Percentiles rank a stretch among this genome's conserved stretches.
Evolutionary conservation across 2,329 filamentous ascomycete genomes (phyloP).

Genomic region (Dissoconium aciculare): DNA sequence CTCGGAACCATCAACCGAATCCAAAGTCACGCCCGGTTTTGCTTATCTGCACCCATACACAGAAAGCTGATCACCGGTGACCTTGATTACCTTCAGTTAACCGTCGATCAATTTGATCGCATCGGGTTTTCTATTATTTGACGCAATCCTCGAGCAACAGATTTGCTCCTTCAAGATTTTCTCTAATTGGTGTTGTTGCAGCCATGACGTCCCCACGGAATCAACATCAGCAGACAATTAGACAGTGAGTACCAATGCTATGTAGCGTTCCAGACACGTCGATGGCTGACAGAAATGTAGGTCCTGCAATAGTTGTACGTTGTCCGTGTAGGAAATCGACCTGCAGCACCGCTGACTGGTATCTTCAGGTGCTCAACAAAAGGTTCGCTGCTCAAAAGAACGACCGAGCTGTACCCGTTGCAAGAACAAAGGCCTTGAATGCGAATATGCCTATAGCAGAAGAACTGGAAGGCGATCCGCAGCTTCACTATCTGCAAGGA

Average conservation of each 20-base stretch:
- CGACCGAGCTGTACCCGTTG: constrained; percentile 8
- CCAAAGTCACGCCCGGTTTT: no score
- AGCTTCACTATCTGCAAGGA: constrained; percentile 2
- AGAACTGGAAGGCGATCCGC: constrained; percentile 6
- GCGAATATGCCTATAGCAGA: constrained; percentile 8
- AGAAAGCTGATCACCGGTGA: no score
- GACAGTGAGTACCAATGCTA: neutral
- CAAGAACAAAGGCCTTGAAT: constrained; percentile 8
- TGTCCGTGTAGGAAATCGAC: no score
- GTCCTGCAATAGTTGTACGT: constrained; percentile 1
- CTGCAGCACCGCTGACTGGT: no score
- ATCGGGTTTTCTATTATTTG: no score
- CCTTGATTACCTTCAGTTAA: no score
- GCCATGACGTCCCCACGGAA: neutral
- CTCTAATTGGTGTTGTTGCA: no score
- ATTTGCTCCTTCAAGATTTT: no score
- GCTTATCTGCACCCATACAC: no score
- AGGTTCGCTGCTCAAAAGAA: constrained; percentile 4
- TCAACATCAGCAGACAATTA: neutral
- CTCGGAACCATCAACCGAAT: no score
- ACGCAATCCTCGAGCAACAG: no score
- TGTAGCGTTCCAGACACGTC: neutral
- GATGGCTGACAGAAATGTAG: neutral
- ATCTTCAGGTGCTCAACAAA: constrained; percentile 2
- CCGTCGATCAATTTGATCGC: no score